Conservation (phyloP, 78 protist genomes). For the Dictyostelium capitatum region DNA sequence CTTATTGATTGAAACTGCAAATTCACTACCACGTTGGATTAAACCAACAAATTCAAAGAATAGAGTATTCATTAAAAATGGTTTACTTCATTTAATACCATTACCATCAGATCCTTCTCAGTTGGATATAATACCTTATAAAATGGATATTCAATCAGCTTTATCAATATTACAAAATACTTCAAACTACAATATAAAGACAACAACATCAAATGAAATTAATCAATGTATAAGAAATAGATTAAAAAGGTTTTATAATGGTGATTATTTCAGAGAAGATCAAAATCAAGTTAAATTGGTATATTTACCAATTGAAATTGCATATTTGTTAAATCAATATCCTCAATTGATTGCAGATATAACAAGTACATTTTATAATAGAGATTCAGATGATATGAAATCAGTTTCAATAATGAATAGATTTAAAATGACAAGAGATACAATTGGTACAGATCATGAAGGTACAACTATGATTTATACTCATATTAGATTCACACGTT, state of each 20-base stretch:
- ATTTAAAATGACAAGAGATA: slow-evolving; percentile 19
- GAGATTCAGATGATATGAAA: slow-evolving; percentile 65
- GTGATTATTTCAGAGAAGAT: slow-evolving; percentile 5
- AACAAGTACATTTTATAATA: slow-evolving; percentile 12
- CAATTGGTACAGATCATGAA: not conserved
- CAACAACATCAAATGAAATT: not conserved
- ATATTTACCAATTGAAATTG: slow-evolving; percentile 21
- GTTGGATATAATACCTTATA: slow-evolving; percentile 51
- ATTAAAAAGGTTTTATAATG: slow-evolving; percentile 33
- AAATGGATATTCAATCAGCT: slow-evolving; percentile 25
- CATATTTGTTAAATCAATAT: slow-evolving; percentile 25
- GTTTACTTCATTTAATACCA: slow-evolving; percentile 72
- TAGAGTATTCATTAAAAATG: slow-evolving; percentile 71
- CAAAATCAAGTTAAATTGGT: slow-evolving; percentile 28
- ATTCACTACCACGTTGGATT: slow-evolving; percentile 80
- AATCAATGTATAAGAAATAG: not conserved
- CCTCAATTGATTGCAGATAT: slow-evolving; percentile 38
- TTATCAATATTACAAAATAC: not conserved
- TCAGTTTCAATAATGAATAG: slow-evolving; percentile 29
- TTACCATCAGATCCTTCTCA: slow-evolving; percentile 58
- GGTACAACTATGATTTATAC: not conserved
- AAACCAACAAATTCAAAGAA: slow-evolving; percentile 62
- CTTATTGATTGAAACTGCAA: slow-evolving; percentile 88
- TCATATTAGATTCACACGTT: slow-evolving; percentile 19
- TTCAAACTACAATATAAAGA: not conserved